Evolutionary conservation across 345 rosid genomes (phyloP), one percentile per base, ranked within the genome.

Genomic region (Crucihimalaya himalaica): DNA sequence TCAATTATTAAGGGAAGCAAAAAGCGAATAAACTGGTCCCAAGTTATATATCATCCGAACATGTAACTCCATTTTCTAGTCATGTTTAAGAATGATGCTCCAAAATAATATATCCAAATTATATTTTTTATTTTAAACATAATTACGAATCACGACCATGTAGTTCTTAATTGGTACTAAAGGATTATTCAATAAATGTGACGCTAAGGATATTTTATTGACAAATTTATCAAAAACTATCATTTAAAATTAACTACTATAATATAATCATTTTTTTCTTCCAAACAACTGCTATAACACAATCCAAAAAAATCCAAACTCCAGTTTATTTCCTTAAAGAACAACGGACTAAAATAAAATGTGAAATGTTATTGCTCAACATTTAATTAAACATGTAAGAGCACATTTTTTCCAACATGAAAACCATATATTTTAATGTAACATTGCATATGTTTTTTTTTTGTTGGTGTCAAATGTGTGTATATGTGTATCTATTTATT

Each of bases 61-160:
- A 70, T 47, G 51, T 51, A 28, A 72, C 62, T 62, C 63, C 35
- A 20, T 28, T 53, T 60, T 20, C 42, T 72, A 63, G 32, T 29
- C 45, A 42, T 16, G 6, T 63, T 52, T 20, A 4, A 60, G 57
- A 35, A 13, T 42, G 34, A 53, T 35, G 53, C 8, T 59, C 25
- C 2, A 58, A 11, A 71, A 31, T 10, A 11, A 1, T 29, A 12
- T 12, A 52, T 59, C 57, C 19, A 27, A 59, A 9, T 37, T 54
- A 50, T 10, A 32, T 58, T 34, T 58, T 34, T 48, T 58, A 15
- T 47, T 31, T 28, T 19, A 21, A 34, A 31, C 50, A 47, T 32
- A 45, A 16, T n/a, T 43, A 14, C 37, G 37, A 3, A 34, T 34
- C 8, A 18, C 7, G 3, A 42, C 5, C 3, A 16, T 46, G 19